Conservation (phyloP, 164 flowering plant species). For the Brasenia schreberi region DNA sequence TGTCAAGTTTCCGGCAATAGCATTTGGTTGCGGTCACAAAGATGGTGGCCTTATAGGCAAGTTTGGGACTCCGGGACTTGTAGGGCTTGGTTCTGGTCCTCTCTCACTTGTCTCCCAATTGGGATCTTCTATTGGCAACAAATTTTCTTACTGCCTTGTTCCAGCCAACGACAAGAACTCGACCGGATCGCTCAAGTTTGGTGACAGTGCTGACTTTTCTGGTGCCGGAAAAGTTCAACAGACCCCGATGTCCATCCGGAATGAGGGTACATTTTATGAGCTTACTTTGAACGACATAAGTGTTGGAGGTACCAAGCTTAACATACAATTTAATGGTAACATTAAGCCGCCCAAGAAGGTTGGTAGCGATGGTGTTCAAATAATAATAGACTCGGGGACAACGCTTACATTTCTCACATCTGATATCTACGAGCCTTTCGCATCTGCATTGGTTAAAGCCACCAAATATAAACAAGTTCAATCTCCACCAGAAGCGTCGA, state of each 20-base stretch:
- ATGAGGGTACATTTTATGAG: constrained; percentile 60
- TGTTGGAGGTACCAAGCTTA: constrained; percentile 40
- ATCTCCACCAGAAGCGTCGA: constrained; percentile 26
- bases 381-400: constrained; percentile 88
- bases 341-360: constrained; percentile 27
- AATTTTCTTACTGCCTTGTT: constrained; percentile 71
- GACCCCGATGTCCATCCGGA: constrained; percentile 46
- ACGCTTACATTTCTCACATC: constrained; percentile 56
- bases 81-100: not conserved
- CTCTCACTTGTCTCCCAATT: constrained; percentile 47
- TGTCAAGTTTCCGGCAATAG: constrained; percentile 4
- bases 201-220: constrained; percentile 25
- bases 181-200: constrained; percentile 48
- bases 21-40: constrained; percentile 39
- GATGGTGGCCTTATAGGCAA: constrained; percentile 26
- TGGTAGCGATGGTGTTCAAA: constrained; percentile 56
- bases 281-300: constrained; percentile 59
- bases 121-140: constrained; percentile 20
- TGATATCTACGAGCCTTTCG: constrained; percentile 26
- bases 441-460: constrained; percentile 41
- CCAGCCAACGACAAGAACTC: constrained; percentile 36
- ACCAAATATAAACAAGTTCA: constrained; percentile 2
- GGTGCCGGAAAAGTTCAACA: constrained; percentile 7
- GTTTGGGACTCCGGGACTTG: constrained; percentile 1
- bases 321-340: constrained; percentile 19